Evolutionary conservation across 2,329 filamentous ascomycete genomes (phyloP), one percentile per base, ranked within the genome.

Genomic region (Claviceps spartinae): DNA sequence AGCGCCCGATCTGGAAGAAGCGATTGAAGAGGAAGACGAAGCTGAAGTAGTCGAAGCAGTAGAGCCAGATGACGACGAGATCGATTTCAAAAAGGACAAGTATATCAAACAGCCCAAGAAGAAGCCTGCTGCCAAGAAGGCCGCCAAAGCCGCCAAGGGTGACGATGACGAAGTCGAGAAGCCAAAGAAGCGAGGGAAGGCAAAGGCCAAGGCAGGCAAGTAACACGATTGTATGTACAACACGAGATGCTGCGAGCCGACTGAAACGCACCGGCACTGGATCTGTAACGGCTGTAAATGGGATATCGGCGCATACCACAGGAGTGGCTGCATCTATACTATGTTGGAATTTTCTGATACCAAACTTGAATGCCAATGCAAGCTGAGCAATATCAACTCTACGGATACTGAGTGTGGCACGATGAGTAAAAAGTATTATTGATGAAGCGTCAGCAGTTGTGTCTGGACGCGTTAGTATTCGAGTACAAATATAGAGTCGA

Each of bases 1-100:
- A 47, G 86, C 85, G 55, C 94, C 93, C 0, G 93, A 98, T 69
- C 77, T 98, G 36, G 93, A 98, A 69, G 93, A 98, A 68, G 93
- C 90, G 2, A 85, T 98, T 51, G 90, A 97, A 48, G 91, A 95
- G 59, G 89, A 88, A 5, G 91, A 95, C 46, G 86, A 83, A 20
- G 83, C 76, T n/a, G 82, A 82, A 37, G 70, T 73, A 30, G 69
- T 80, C 1, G 77, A 79, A 38, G 65, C 72, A 3, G 77, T 70
- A 1, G 79, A 81, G 43, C 80, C 76, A 1, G 83, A 83, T 0
- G 85, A 87, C 4, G 84, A 86, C 0, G 86, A 89, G 50, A 71
- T 82, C n/a, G 88, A 95, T 64, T 67, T 97, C 49, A 88, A 85
- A 62, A 95, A 91, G 64, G 93, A 98, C 69, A 97, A 96, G 68